phyloP scores from a whole-genome alignment of 2,329 filamentous ascomycete genomes.

The Phyllosticta citriasiana region DNA sequence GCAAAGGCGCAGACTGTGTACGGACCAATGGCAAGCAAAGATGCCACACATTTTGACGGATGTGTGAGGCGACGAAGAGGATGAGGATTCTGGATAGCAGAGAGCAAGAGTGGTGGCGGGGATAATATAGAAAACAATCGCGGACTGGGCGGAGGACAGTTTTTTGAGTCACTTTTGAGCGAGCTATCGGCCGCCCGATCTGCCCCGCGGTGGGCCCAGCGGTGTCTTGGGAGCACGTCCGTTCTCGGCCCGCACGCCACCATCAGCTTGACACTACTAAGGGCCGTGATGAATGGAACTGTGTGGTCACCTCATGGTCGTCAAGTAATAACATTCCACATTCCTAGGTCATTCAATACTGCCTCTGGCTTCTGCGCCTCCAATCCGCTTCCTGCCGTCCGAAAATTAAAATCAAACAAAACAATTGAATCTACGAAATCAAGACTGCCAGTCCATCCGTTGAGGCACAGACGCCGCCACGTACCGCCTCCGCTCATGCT shows the following conservation, averaged over 20 bases:
- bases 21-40: conserved; percentile 83
- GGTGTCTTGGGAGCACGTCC: neutral
- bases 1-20: conserved; percentile 16
- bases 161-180: conserved; percentile 6
- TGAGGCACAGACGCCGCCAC: neutral
- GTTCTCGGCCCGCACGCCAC: neutral
- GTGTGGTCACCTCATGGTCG: neutral
- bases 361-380: neutral
- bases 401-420: neutral
- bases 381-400: neutral
- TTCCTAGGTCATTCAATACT: neutral
- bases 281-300: neutral
- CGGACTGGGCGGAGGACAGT: neutral
- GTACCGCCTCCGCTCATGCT: neutral
- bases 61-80: conserved; percentile 8
- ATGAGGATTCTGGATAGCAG: conserved; percentile 1
- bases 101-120: conserved; percentile 2
- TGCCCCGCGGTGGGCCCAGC: neutral
- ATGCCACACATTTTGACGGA: conserved; percentile 78
- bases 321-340: neutral
- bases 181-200: neutral
- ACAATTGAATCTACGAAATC: neutral
- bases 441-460: neutral
- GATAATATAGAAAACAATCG: neutral
- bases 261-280: neutral